Evolutionary conservation across 768 basidiomycete genomes (phyloP).

Genomic region (Mrakia frigida): DNA sequence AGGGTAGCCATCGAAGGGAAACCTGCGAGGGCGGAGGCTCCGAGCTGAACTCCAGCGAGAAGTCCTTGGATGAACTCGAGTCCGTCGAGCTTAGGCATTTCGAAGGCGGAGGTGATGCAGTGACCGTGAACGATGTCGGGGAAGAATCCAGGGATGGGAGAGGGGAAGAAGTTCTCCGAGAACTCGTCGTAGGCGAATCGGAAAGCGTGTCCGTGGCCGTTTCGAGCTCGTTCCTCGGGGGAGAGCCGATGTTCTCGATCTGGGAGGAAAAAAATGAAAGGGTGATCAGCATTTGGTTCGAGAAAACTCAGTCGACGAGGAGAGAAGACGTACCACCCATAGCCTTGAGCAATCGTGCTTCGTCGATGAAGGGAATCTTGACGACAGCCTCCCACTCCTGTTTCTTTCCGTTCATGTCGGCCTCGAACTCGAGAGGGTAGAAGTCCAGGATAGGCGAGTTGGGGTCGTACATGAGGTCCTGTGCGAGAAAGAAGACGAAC

Average conservation of each 20-base stretch:
- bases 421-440: constrained; percentile 86
- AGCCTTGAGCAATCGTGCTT: constrained; percentile 66
- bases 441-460: constrained; percentile 88
- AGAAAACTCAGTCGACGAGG: too few species aligned
- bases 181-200: constrained; percentile 65
- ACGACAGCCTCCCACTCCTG: constrained; percentile 98
- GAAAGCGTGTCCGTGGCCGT: constrained; percentile 66
- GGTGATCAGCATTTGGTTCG: neutral
- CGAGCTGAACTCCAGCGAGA: constrained; percentile 80
- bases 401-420: constrained; percentile 95
- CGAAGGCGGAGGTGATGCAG: constrained; percentile 73
- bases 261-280: constrained; percentile 39
- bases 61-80: constrained; percentile 81
- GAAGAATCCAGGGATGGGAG: constrained; percentile 92
- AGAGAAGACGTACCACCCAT: constrained; percentile 62
- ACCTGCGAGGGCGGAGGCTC: constrained; percentile 79
- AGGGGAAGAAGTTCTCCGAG: constrained; percentile 69
- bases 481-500: neutral
- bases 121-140: constrained; percentile 75
- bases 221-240: constrained; percentile 66
- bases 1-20: constrained; percentile 94
- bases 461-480: constrained; percentile 84
- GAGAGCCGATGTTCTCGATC: constrained; percentile 74
- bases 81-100: constrained; percentile 79
- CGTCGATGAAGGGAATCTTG: constrained; percentile 96